phyloP scores from a whole-genome alignment of 768 basidiomycete genomes.

The Boletus rubescentipes region DNA sequence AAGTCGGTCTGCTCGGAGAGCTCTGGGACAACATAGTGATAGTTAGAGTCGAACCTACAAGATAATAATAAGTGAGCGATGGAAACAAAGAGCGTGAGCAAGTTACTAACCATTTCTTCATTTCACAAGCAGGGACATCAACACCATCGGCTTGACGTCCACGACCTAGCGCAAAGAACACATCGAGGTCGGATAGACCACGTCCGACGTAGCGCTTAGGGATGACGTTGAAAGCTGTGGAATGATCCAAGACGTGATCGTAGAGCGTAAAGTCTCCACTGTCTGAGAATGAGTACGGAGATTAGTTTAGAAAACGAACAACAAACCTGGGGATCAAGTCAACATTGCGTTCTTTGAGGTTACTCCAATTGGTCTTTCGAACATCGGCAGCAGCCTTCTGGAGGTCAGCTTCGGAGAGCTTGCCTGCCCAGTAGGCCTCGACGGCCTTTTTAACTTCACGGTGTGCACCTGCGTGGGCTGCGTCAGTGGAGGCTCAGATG shows the following conservation, averaged over 20 bases:
- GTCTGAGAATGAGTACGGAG: constrained; percentile 19
- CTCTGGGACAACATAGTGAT: constrained; percentile 98
- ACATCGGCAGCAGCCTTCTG: constrained; percentile 85
- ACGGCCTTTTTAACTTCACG: constrained; percentile 98
- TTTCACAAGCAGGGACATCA: constrained; percentile 96
- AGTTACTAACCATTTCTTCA: constrained; percentile 93
- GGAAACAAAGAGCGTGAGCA: neutral
- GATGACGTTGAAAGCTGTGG: constrained; percentile 93
- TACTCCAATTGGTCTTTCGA: constrained; percentile 85
- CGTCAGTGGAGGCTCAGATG: constrained; percentile 1
- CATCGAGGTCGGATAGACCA: constrained; percentile 84
- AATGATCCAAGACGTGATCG: constrained; percentile 98
- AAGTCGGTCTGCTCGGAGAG: constrained; percentile 88
- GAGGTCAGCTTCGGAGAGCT: constrained; percentile 83
- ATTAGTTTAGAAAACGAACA: constrained; percentile 3
- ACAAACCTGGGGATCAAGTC: constrained; percentile 88
- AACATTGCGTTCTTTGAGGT: constrained; percentile 81
- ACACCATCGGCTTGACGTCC: constrained; percentile 93
- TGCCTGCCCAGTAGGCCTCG: constrained; percentile 97
- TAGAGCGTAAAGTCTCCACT: constrained; percentile 99
- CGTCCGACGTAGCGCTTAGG: constrained; percentile 91
- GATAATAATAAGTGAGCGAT: neutral
- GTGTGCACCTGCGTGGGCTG: constrained; percentile 63
- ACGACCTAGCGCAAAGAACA: constrained; percentile 99
- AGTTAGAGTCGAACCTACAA: constrained; percentile 94